Conservation (phyloP, 2,329 filamentous ascomycete genomes). For the Ceratocystis cubensis region DNA sequence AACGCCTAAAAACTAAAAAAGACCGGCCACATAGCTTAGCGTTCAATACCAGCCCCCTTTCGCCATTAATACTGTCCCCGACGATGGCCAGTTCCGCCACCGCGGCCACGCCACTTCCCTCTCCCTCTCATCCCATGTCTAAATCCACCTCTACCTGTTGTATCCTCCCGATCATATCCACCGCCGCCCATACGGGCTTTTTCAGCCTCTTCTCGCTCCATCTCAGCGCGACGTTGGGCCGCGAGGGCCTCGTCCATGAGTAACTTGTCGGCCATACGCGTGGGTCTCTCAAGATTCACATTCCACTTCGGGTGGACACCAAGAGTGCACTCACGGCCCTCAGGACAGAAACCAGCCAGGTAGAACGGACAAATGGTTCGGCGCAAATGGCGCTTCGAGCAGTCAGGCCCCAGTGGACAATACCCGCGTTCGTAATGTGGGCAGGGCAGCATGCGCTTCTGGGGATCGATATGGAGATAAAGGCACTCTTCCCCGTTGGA, state of each 20-base stretch:
- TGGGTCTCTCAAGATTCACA: constrained; percentile 61
- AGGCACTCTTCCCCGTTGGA: constrained; percentile 94
- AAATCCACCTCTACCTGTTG: constrained; percentile 25
- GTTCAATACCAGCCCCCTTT: neutral
- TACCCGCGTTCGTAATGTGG: constrained; percentile 92
- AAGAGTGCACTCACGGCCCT: constrained; percentile 59
- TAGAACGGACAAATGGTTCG: constrained; percentile 73
- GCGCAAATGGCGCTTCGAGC: constrained; percentile 78
- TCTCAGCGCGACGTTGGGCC: constrained; percentile 27
- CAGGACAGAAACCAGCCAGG: constrained; percentile 86
- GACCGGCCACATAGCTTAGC: neutral
- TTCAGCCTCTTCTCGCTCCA: constrained; percentile 18
- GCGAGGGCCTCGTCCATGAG: constrained; percentile 36
- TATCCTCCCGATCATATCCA: constrained; percentile 30
- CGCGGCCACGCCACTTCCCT: constrained; percentile 31
- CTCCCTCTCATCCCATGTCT: constrained; percentile 28
- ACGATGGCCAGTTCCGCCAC: constrained; percentile 27
- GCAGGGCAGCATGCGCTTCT: constrained; percentile 65
- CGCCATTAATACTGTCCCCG: constrained; percentile 26
- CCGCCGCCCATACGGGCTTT: constrained; percentile 19
- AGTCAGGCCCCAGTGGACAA: constrained; percentile 77
- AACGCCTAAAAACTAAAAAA: neutral
- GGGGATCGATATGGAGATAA: constrained; percentile 79
- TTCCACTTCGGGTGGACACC: constrained; percentile 77
- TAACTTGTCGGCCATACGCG: constrained; percentile 54